Percentiles rank a stretch among this genome's conserved stretches.
Conservation (phyloP, 371 early-diverging fungal genomes). For the Apophysomyces variabilis region DNA sequence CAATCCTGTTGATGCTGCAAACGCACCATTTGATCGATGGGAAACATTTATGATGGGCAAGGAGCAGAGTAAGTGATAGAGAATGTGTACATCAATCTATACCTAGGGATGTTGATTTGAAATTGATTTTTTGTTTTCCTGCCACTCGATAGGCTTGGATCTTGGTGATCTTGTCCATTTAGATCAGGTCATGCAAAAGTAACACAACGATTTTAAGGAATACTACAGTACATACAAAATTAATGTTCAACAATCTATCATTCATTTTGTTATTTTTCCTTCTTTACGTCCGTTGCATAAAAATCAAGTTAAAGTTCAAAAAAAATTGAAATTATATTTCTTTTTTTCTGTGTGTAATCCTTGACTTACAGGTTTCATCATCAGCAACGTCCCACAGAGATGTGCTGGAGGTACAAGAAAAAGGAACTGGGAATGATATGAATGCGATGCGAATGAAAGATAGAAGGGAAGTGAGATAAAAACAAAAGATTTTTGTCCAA, state of each 20-base stretch:
- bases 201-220: background rate
- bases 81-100: too few relatives aligned
- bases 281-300: background rate
- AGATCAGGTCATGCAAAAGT: background rate
- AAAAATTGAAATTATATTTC: background rate
- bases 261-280: background rate
- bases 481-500: conserved; percentile 9
- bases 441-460: conserved; percentile 14
- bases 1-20: background rate
- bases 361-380: background rate
- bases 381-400: conserved; percentile 4
- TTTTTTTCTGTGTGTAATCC: background rate
- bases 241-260: background rate
- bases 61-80: background rate
- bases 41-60: conserved; percentile 1
- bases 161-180: background rate
- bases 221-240: too few relatives aligned
- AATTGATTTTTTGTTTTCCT: too few relatives aligned
- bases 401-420: background rate
- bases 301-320: background rate
- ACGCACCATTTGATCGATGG: background rate
- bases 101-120: too few relatives aligned
- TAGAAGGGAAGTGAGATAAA: conserved; percentile 4
- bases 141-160: background rate
- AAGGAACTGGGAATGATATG: conserved; percentile 6